Base-by-base conservation (phyloP, 306 rosid genomes). In the Potentilla sterilis region DNA sequence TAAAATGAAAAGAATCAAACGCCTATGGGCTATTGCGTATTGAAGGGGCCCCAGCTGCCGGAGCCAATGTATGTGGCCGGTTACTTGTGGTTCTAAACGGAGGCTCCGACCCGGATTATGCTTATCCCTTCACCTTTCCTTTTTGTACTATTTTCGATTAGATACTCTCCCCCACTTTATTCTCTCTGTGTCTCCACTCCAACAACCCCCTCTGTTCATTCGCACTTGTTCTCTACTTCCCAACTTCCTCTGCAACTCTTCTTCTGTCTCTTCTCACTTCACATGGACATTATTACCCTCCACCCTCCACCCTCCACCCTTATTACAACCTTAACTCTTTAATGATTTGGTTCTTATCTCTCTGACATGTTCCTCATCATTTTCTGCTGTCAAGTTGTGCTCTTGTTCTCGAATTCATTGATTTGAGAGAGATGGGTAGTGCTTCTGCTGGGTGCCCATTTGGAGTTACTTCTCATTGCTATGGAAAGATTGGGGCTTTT, bases 391-490 rank as follows among this genome's bases (percentile, higher is more conserved):
- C 18, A 8, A 44, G 21, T 70, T 67, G 61, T 65, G 67, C 3
- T 55, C 55, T 58, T 57, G 52, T 14, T 9, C 62, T 62, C 75
- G 59, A 22, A 70, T 77, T 57, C 54, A 12, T 64, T 28, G 48
- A 42, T 40, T 75, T 79, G 35, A 77, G 64, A 67, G 69, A 37
- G 59, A 88, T 94, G 96, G 93, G 78, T 43, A 42, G 83, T 75
- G 86, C 82, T 76, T 83, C 84, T 58, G 79, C 78, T 58, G 82
- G 87, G 55, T 78, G 54, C 83, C 87, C 92, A 67, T 69, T 83
- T 55, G 86, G 90, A 70, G 62, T 77, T 12, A 15, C 82, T 42
- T 57, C 73, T 41, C 89, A 77, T 82, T 83, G 77, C 44, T 81
- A 74, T 21, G 80, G 80, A 67, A 83, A 81, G 49, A 54, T 75